Percentiles rank a stretch among this genome's conserved stretches.
Evolutionary conservation across 2,329 filamentous ascomycete genomes (phyloP).

Genomic region (Juglanconis juglandina): DNA sequence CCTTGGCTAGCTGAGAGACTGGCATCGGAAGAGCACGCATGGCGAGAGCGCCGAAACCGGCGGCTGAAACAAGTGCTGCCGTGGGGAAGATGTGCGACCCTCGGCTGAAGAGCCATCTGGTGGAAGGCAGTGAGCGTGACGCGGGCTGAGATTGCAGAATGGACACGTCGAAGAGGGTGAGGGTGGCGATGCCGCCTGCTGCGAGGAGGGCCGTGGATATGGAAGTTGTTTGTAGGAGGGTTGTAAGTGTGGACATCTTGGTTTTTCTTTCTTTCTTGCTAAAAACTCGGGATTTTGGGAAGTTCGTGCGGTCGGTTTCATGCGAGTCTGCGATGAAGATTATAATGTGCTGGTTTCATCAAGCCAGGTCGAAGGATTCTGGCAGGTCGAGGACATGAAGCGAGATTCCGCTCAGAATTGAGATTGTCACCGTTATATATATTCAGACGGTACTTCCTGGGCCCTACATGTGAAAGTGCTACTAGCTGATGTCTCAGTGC

Average conservation of each 20-base stretch:
- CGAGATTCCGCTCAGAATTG: too few species aligned
- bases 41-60: constrained; percentile 28
- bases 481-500: too few species aligned
- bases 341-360: too few species aligned
- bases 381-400: too few species aligned
- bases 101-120: constrained; percentile 34
- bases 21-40: constrained; percentile 15
- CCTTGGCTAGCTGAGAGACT: background rate
- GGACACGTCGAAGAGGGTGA: constrained; percentile 31
- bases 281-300: too few species aligned
- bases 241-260: constrained; percentile 2
- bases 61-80: constrained; percentile 25
- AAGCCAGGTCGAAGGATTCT: too few species aligned
- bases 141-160: constrained; percentile 31
- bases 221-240: constrained; percentile 23
- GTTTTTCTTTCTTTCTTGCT: background rate
- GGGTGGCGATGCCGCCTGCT: constrained; percentile 30
- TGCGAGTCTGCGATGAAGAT: too few species aligned
- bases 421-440: too few species aligned
- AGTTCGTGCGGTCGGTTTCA: too few species aligned
- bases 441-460: too few species aligned
- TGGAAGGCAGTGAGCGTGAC: constrained; percentile 33
- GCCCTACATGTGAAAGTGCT: too few species aligned
- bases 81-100: constrained; percentile 33
- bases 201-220: constrained; percentile 30